Evolutionary conservation across 148 eudicot species (phyloP).

Genomic region (Chenopodium suecicum): DNA sequence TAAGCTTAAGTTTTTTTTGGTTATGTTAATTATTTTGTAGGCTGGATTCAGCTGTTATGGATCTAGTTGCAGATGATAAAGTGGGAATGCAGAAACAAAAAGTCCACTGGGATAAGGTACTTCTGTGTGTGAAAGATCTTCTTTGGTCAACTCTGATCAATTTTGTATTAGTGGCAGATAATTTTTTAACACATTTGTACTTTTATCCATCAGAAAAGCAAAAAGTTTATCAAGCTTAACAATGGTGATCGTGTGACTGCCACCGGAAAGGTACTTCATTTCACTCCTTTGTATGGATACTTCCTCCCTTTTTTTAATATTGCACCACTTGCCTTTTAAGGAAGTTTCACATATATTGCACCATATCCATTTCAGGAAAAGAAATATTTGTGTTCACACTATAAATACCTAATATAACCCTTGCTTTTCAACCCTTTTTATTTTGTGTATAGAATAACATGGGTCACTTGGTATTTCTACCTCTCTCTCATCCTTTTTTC

Average conservation of each 20-base stretch:
- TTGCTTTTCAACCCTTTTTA: no score
- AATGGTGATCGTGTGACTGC: constrained; percentile 87
- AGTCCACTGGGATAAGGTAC: constrained; percentile 93
- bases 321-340: no score
- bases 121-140: background rate
- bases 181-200: constrained; percentile 12
- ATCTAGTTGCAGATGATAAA: constrained; percentile 74
- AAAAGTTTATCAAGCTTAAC: constrained; percentile 85
- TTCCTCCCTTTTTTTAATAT: no score
- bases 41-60: constrained; percentile 87
- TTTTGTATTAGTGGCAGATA: constrained; percentile 10
- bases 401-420: no score
- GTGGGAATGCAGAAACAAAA: constrained; percentile 72
- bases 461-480: no score
- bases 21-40: constrained; percentile 34
- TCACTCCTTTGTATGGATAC: background rate
- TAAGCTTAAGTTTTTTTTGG: background rate
- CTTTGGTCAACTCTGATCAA: constrained; percentile 2
- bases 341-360: no score
- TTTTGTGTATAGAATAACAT: no score
- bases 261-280: constrained; percentile 77
- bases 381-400: no score
- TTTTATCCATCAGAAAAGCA: constrained; percentile 59
- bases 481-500: no score
- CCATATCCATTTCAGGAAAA: no score